Percentiles rank a stretch among this genome's conserved stretches.
These are phyloP conservation scores for Musa balbisiana DNA, from an alignment of 202 grass and related monocot species.

Conservation along the genomic window DNA sequence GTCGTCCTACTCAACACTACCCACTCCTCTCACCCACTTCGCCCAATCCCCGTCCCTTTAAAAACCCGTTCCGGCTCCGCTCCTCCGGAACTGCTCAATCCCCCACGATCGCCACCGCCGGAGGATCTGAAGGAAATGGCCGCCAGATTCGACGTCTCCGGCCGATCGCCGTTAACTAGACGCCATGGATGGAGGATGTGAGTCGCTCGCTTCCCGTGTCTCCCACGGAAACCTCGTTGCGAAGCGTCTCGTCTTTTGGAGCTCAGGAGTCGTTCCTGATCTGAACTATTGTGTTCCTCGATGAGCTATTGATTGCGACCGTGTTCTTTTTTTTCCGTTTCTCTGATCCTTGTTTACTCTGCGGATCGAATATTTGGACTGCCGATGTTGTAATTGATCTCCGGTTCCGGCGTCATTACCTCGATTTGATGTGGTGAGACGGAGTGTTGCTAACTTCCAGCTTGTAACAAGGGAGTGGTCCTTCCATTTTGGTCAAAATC, in stretches of 20 bases:
- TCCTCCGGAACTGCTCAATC: neutral
- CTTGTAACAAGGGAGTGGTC: neutral
- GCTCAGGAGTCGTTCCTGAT: neutral
- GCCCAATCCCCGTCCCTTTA: neutral
- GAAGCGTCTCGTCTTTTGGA: neutral
- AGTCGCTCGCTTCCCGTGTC: neutral
- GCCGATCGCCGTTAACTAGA: neutral
- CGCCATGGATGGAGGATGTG: neutral
- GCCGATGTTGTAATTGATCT: no score
- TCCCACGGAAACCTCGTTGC: neutral
- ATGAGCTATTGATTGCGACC: neutral
- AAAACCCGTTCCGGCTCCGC: neutral
- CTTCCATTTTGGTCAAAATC: constrained; percentile 14
- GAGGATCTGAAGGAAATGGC: neutral
- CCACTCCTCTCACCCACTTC: neutral
- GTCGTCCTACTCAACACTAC: neutral
- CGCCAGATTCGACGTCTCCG: neutral
- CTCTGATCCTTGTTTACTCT: neutral
- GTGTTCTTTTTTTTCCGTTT: neutral
- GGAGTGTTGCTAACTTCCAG: neutral
- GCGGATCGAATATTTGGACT: no score
- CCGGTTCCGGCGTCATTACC: no score
- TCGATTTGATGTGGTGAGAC: neutral
- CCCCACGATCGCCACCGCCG: neutral
- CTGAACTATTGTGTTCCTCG: neutral